Evolutionary conservation across 768 basidiomycete species (phyloP).

Genomic region (Collybiopsis confluens): DNA sequence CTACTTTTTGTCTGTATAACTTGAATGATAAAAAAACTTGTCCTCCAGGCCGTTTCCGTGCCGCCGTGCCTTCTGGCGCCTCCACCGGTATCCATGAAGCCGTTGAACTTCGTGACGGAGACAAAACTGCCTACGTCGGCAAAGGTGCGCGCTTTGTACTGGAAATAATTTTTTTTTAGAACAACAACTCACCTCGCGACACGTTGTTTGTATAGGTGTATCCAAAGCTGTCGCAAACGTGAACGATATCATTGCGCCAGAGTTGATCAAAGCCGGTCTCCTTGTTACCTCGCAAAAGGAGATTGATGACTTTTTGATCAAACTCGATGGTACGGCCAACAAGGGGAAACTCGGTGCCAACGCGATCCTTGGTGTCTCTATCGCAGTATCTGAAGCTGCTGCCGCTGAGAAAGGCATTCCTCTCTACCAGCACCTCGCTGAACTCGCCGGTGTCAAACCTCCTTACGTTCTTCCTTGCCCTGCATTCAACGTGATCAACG

Average conservation of each 20-base stretch:
- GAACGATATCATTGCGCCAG: constrained; percentile 87
- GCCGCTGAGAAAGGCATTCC: constrained; percentile 95
- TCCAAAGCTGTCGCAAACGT: constrained; percentile 91
- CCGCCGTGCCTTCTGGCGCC: constrained; percentile 95
- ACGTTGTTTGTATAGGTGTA: constrained; percentile 59
- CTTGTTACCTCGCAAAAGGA: constrained; percentile 89
- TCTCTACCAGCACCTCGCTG: constrained; percentile 94
- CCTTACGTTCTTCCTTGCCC: constrained; percentile 92
- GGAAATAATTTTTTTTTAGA: no score
- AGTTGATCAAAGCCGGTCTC: constrained; percentile 78
- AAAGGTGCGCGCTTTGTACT: constrained; percentile 65
- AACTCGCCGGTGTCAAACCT: constrained; percentile 91
- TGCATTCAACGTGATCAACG: constrained; percentile 99
- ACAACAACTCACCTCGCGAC: neutral
- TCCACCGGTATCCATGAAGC: constrained; percentile 98
- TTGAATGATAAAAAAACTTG: constrained; percentile 2
- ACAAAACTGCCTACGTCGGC: constrained; percentile 89
- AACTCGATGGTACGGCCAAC: constrained; percentile 95
- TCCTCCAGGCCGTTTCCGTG: constrained; percentile 79
- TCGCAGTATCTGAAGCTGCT: constrained; percentile 89
- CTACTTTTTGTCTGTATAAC: constrained; percentile 7
- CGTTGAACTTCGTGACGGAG: constrained; percentile 96
- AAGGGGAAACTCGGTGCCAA: constrained; percentile 99
- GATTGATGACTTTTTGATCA: constrained; percentile 96
- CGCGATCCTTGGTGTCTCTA: constrained; percentile 97